These are phyloP conservation scores for Ruellia speciosa DNA, from an alignment of 305 asterid genomes.

Conservation along the genomic window DNA sequence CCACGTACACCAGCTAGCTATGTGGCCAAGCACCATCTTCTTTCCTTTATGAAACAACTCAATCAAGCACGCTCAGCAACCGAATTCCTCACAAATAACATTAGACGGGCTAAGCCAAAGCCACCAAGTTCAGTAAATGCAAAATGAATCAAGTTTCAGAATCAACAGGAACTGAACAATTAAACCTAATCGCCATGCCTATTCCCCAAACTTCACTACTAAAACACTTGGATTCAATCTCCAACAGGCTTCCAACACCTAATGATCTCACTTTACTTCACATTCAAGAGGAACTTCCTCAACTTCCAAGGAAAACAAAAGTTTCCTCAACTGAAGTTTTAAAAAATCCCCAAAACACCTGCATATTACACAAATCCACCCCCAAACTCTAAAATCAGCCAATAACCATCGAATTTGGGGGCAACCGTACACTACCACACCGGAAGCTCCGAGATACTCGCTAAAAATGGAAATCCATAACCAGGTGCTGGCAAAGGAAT, in stretches of 20 bases:
- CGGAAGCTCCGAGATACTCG: slow-evolving; percentile 2
- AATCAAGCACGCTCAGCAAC: background rate
- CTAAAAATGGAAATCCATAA: slow-evolving; percentile 7
- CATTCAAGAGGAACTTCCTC: too few species aligned
- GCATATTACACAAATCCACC: slow-evolving; percentile 13
- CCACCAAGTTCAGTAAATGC: background rate
- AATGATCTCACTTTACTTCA: slow-evolving; percentile 7
- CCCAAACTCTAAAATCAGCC: slow-evolving; percentile 15
- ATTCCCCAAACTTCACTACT: slow-evolving; percentile 7
- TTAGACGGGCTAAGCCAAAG: background rate
- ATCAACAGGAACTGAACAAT: background rate
- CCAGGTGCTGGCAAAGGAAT: slow-evolving; percentile 37
- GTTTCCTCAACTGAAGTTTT: background rate
- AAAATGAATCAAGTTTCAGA: slow-evolving; percentile 7
- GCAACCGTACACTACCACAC: slow-evolving; percentile 5
- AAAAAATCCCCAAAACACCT: slow-evolving; percentile 17
- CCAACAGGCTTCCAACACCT: background rate
- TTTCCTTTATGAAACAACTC: background rate
- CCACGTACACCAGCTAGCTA: slow-evolving; percentile 21
- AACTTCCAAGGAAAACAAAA: slow-evolving; percentile 6
- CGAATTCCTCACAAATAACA: slow-evolving; percentile 2
- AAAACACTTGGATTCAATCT: background rate
- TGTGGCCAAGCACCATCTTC: slow-evolving; percentile 11
- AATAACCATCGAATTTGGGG: slow-evolving; percentile 6
- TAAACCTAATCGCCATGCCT: background rate